These are phyloP conservation scores for Tetradesmus lagerheimii DNA, from an alignment of 139 green algal genomes.

Conservation along the genomic window DNA sequence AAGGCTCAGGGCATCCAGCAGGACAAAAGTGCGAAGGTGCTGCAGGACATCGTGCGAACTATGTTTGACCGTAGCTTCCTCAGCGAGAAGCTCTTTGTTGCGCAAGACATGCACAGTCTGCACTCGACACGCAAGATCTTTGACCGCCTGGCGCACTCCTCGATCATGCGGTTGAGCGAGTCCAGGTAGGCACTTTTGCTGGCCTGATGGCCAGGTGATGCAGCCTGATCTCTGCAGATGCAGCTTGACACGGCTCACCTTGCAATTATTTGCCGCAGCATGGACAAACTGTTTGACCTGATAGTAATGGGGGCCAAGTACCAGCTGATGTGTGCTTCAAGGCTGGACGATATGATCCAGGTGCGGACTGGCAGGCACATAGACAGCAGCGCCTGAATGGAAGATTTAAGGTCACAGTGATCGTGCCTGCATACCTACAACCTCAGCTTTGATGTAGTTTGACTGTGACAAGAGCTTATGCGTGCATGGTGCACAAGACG, in stretches of 20 bases:
- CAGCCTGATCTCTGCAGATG: slow-evolving; percentile 5
- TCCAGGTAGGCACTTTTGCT: slow-evolving; percentile 56
- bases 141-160: slow-evolving; percentile 77
- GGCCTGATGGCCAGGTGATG: background rate
- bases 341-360: slow-evolving; percentile 61
- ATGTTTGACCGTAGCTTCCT: slow-evolving; percentile 74
- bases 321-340: slow-evolving; percentile 61
- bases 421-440: too few relatives aligned
- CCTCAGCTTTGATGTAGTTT: too few relatives aligned
- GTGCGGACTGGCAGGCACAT: slow-evolving; percentile 23
- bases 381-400: background rate
- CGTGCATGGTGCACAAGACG: too few relatives aligned
- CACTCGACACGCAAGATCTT: slow-evolving; percentile 74
- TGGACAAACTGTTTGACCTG: slow-evolving; percentile 90
- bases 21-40: slow-evolving; percentile 69
- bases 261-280: slow-evolving; percentile 59
- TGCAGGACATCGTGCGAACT: slow-evolving; percentile 73
- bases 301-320: slow-evolving; percentile 90
- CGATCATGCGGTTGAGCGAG: slow-evolving; percentile 82
- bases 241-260: background rate
- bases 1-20: slow-evolving; percentile 74
- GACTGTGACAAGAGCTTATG: too few relatives aligned
- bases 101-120: slow-evolving; percentile 72
- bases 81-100: slow-evolving; percentile 69
- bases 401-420: too few relatives aligned